These are phyloP conservation scores for Naganishia vaughanmartiniae DNA, from an alignment of 768 basidiomycete genomes.

Conservation along the genomic window DNA sequence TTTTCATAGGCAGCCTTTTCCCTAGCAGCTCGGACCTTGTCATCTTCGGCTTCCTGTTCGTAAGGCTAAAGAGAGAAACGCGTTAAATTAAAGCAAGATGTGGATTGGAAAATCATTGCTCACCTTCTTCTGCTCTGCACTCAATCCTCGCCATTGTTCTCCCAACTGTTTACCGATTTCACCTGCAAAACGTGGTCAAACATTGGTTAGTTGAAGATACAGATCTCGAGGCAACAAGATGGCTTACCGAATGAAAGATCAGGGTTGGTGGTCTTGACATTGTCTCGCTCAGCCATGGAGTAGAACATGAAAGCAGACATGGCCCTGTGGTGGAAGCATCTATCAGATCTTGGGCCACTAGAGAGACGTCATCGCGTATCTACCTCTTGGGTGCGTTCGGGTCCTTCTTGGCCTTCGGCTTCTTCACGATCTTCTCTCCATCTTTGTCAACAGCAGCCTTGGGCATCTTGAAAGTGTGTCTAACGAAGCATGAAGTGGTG, in stretches of 20 bases:
- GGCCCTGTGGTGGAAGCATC: constrained; percentile 56
- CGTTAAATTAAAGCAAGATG: background rate
- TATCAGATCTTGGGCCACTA: background rate
- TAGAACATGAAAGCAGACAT: constrained; percentile 99
- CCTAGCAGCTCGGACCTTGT: constrained; percentile 81
- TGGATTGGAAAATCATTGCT: constrained; percentile 30
- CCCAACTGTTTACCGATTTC: constrained; percentile 94
- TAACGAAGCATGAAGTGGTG: background rate
- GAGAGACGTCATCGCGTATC: constrained; percentile 26
- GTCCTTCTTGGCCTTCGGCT: constrained; percentile 79
- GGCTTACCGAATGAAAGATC: constrained; percentile 81
- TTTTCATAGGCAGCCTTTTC: constrained; percentile 57
- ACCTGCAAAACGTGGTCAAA: constrained; percentile 56
- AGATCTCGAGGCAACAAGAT: constrained; percentile 22
- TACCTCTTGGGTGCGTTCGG: constrained; percentile 75
- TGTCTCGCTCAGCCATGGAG: constrained; percentile 89
- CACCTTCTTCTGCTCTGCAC: constrained; percentile 87
- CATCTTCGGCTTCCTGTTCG: constrained; percentile 75
- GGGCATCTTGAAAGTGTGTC: constrained; percentile 14
- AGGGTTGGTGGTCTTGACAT: constrained; percentile 93
- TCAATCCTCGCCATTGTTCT: constrained; percentile 94
- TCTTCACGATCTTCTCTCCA: constrained; percentile 41
- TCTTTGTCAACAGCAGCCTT: background rate
- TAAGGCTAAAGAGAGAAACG: constrained; percentile 65
- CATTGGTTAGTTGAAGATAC: constrained; percentile 1